Conservation (phyloP, 2,329 filamentous ascomycete genomes). For the Gaeumannomyces tritici region DNA sequence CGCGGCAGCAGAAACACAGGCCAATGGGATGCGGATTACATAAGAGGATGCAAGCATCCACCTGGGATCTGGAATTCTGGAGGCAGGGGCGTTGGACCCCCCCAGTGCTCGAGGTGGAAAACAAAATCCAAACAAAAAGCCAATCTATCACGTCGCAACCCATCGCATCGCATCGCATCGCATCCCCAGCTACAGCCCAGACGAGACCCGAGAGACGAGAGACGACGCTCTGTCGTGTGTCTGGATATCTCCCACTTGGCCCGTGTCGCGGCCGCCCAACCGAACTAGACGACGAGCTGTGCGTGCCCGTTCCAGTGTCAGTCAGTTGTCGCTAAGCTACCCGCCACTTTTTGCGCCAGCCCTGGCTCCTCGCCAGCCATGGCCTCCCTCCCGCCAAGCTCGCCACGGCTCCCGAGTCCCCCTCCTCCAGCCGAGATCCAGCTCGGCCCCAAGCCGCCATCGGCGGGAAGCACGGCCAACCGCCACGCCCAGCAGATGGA, state of each 20-base stretch:
- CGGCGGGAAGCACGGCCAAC: slow-evolving; percentile 29
- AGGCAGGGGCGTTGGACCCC: too few relatives aligned
- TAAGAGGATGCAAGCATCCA: neutral
- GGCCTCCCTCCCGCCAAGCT: slow-evolving; percentile 61
- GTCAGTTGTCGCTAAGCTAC: neutral
- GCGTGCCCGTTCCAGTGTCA: neutral
- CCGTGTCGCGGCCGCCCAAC: neutral
- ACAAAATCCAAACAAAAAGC: neutral
- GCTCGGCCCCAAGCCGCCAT: slow-evolving; percentile 43
- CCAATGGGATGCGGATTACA: neutral
- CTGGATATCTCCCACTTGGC: too few relatives aligned
- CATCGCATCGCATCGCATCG: neutral
- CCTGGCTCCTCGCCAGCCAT: slow-evolving; percentile 10
- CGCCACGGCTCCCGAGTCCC: slow-evolving; percentile 86
- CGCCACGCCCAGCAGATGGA: slow-evolving; percentile 53
- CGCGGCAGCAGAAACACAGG: too few relatives aligned
- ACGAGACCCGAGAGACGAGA: neutral
- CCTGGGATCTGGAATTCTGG: neutral
- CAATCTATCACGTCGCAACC: too few relatives aligned
- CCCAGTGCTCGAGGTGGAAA: neutral
- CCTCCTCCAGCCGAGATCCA: slow-evolving; percentile 93
- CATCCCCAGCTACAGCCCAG: too few relatives aligned
- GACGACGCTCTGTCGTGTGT: neutral
- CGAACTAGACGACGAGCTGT: neutral
- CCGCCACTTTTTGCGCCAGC: neutral